Base-by-base conservation (phyloP, 352 stramenopile species). In the Pythium biforme region DNA sequence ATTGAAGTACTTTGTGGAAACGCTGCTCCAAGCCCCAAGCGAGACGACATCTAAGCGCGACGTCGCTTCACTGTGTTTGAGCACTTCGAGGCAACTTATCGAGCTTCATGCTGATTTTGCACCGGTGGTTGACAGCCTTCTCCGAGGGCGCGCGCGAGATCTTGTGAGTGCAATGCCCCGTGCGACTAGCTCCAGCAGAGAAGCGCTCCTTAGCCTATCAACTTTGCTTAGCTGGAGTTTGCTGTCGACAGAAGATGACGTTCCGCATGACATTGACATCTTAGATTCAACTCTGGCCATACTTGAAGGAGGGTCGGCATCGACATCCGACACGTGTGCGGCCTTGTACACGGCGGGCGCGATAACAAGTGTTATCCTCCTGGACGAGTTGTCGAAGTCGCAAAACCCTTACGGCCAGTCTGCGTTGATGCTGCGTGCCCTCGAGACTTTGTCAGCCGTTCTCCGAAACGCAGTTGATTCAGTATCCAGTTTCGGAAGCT, bases 1-100 rank as follows among this genome's bases (percentile, higher is more conserved):
- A 7, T 46, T 85, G 40, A 71, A 77, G 27, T 88, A 83, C 58
- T 75, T 90, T 40, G 45, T 81, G 4, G 59, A 77, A 11, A 87
- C 77, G 2, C 62, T 90, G 20, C 54, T 89, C 0, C 40, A 59
- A 25, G n/a, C 34, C 1, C 41, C 55, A 3, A 22, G 22, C 3
- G 48, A 61, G 17, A 2, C 27, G 25, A 25, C 62, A 19, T 47
- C 41, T 8, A 64, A 59, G 43, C n/a, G 26, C 8, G 56, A 70
- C 22, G 40, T 49, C 15, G 33, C 51, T 5, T 33, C 31, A 23
- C 43, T 71, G 0, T 66, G 34, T 26, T 23, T 45, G 14, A 62
- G 26, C 34, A 8, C 62, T 15, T 41, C 64, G 6, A 41, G 27
- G 11, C 56, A 66, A 31, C 45, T 71, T 2, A 23, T 69, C 55